These are phyloP conservation scores for Sorghum bicolor DNA, from an alignment of 176 grass and related monocot species.

Conservation along the genomic window Sorghum_bicolor_NCBIv3 NC_012877.2:59934001-59934500, in stretches of 20 bases:
- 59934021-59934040: not conserved
- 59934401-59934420: not conserved
- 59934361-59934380: not conserved
- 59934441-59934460: not conserved
- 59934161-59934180: not conserved
- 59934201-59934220: not conserved
- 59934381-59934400: not conserved
- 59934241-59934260: not conserved
- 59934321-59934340: not conserved
- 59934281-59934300: not conserved
- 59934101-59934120: not conserved
- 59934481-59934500: not conserved
- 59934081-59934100: slow-evolving; percentile 5
- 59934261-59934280: not conserved
- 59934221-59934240: not conserved
- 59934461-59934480: not conserved
- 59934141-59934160: not conserved
- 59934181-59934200: not conserved
- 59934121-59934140: not conserved
- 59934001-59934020: not conserved
- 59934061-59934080: not conserved
- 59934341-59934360: not conserved
- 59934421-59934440: not conserved
- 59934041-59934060: not conserved
- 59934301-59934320: not conserved